Evolutionary conservation across 768 basidiomycete species (phyloP), one percentile per base, ranked within the genome.

Genomic region (Leucogyrophana mollusca): DNA sequence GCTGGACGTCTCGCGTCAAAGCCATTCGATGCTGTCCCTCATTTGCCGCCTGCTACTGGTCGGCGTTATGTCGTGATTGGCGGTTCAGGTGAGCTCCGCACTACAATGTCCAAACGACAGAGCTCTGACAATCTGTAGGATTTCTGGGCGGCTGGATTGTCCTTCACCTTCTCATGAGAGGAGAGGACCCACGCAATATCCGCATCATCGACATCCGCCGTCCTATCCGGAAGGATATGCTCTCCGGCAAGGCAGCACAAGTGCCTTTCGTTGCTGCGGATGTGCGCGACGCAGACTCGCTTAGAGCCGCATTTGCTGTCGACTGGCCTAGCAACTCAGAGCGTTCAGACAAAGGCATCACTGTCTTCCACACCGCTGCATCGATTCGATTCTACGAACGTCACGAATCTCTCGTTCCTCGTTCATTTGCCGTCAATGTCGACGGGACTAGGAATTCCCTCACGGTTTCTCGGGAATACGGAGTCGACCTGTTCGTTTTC

Each of bases 81-180:
- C 25, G 72, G 72, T 50, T 66, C 68, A 52, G 40, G 70, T 60
- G 14, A 34, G 17, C 9, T 23, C 36, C 7, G 17, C 16, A 16
- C 33, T 20, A n/a, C 27, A 23, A 36, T 11, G 20, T 4, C n/a
- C 22, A 4, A 32, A 30, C 11, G 21, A 11, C 21, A 30, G n/a
- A 6, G n/a, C 25, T 10, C 16, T 14, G 11, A 13, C 16, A 68
- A 66, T 59, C 67, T n/a, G n/a, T 9, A 22, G 70, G 70, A 14
- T 69, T 72, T 44, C 49, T 70, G 3, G 71, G 71, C 25, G 72
- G 72, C 20, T 72, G 71, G 70, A 68, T 73, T n/a, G 71, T 73
- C 13, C 55, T 67, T 17, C 72, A 73, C 43, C 58, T 73, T 17
- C 47, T 73, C 13, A 56, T 58, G 20, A 65, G 72, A 7, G 72